Evolutionary conservation across 2,329 filamentous ascomycete species (phyloP).

Genomic region (Lizonia empirigonia): DNA sequence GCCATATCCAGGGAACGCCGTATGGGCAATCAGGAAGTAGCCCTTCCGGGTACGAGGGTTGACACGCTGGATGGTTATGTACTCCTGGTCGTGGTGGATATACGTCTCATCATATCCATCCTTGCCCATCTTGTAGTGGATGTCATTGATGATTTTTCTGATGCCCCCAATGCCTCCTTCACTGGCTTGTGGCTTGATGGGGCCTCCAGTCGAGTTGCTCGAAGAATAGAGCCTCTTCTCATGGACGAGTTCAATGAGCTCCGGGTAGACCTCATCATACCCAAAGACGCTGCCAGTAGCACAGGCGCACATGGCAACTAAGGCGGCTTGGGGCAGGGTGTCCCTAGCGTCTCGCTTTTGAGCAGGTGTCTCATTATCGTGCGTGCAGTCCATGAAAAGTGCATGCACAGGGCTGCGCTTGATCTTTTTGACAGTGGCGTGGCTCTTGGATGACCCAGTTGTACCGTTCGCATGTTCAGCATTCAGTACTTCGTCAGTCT

Average conservation of each 20-base stretch:
- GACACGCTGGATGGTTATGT: slow-evolving; percentile 93
- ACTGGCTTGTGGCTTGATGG: slow-evolving; percentile 69
- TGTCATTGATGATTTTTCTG: slow-evolving; percentile 91
- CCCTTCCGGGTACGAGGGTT: slow-evolving; percentile 91
- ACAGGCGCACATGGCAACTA: slow-evolving; percentile 95
- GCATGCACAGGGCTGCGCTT: slow-evolving; percentile 89
- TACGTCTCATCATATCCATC: slow-evolving; percentile 95
- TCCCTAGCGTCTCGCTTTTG: slow-evolving; percentile 95
- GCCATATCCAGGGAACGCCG: slow-evolving; percentile 89
- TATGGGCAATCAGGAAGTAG: slow-evolving; percentile 94
- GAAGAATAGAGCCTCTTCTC: slow-evolving; percentile 86
- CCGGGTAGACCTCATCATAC: slow-evolving; percentile 95
- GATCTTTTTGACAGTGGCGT: slow-evolving; percentile 78
- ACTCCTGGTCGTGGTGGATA: slow-evolving; percentile 94
- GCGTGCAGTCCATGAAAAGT: slow-evolving; percentile 98
- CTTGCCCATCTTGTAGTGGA: slow-evolving; percentile 94
- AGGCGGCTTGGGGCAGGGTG: slow-evolving; percentile 88
- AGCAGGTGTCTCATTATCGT: slow-evolving; percentile 95
- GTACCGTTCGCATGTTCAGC: slow-evolving; percentile 54
- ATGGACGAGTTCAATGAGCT: slow-evolving; percentile 88
- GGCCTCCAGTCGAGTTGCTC: slow-evolving; percentile 66
- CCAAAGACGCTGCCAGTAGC: slow-evolving; percentile 97
- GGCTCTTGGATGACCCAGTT: slow-evolving; percentile 18
- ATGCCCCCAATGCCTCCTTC: slow-evolving; percentile 85
- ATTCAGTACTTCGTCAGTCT: slow-evolving; percentile 82